Evolutionary conservation across 78 protist genomes (phyloP).

Genomic region (Emiliania huxleyi): DNA sequence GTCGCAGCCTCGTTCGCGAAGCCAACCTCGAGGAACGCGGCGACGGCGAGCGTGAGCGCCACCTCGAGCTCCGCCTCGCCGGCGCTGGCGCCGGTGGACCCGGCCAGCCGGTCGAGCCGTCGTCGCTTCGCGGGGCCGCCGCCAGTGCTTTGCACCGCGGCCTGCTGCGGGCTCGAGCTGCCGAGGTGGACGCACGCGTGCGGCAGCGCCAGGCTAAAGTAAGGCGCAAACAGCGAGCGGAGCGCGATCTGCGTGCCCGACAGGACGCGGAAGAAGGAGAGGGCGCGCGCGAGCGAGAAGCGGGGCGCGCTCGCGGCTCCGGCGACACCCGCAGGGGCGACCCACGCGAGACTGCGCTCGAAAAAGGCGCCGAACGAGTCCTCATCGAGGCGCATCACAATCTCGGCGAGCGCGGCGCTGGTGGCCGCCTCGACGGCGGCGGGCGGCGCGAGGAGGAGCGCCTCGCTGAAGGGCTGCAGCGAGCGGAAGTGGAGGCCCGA

Average conservation of each 20-base stretch:
- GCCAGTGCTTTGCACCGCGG: too few species aligned
- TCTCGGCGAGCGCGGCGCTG: neutral
- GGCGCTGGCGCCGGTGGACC: too few species aligned
- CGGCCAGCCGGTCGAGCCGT: neutral
- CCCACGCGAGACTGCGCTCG: neutral
- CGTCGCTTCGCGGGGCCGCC: neutral
- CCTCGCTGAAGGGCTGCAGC: neutral
- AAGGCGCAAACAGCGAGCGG: neutral
- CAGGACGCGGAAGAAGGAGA: neutral
- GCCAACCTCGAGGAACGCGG: neutral
- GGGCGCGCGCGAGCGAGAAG: neutral
- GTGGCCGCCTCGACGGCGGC: neutral
- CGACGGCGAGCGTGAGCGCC: neutral
- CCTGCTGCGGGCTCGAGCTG: neutral
- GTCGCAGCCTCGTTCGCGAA: neutral
- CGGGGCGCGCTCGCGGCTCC: neutral
- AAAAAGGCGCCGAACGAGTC: neutral
- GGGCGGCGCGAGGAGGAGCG: neutral
- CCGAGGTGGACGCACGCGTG: neutral
- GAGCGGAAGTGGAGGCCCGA: neutral
- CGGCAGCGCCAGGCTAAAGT: neutral
- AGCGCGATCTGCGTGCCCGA: neutral
- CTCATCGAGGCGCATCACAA: neutral
- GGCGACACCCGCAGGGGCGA: neutral
- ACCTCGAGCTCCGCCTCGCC: neutral